phyloP scores from a whole-genome alignment of 2,329 filamentous ascomycete species.

The Pyrenophora graminea region DNA sequence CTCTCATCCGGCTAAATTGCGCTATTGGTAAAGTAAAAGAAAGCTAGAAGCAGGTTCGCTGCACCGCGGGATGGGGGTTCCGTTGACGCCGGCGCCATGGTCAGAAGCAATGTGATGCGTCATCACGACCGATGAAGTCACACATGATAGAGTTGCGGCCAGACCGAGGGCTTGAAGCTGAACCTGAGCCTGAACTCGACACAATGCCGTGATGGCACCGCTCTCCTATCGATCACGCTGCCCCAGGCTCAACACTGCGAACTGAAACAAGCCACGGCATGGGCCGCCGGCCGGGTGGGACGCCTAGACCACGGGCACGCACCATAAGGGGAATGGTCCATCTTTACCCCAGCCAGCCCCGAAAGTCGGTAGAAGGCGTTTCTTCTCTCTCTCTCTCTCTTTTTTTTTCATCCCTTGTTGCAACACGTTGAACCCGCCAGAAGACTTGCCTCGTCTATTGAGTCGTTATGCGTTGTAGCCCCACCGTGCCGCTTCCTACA shows the following conservation, averaged over 20 bases:
- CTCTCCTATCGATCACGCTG: conserved; percentile 10
- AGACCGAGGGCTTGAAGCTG: background rate
- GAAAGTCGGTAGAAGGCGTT: background rate
- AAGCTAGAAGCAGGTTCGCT: background rate
- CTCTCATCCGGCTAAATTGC: background rate
- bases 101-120: background rate
- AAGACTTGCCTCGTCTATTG: too few relatives aligned
- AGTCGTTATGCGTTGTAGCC: background rate
- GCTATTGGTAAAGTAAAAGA: conserved; percentile 1
- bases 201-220: too few relatives aligned
- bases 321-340: conserved; percentile 9
- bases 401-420: background rate
- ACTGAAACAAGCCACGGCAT: conserved; percentile 14
- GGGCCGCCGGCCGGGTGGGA: conserved; percentile 5
- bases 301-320: conserved; percentile 5
- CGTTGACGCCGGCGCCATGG: background rate
- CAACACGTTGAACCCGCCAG: too few relatives aligned
- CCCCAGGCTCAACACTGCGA: conserved; percentile 3
- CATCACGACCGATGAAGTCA: background rate
- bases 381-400: background rate
- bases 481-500: background rate
- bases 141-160: background rate
- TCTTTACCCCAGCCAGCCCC: conserved; percentile 1
- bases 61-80: background rate
- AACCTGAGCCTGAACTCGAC: too few relatives aligned